Percentiles rank a stretch among this genome's conserved stretches.
These are phyloP conservation scores for Coemansia sp. DNA, from an alignment of 192 early-diverging fungal species.

Conservation along the genomic window DNA sequence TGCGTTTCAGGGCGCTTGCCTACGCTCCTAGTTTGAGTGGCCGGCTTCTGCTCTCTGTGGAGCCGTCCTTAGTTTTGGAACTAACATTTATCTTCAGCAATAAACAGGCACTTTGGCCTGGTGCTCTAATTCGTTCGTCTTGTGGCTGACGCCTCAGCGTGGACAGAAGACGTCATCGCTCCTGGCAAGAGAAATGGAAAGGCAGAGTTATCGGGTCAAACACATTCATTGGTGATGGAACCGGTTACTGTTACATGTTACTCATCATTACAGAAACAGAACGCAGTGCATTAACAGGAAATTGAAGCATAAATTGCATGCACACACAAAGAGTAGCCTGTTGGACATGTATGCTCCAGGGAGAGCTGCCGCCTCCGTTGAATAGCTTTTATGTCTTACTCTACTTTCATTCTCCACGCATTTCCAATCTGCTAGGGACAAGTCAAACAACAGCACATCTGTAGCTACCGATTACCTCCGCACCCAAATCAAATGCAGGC, in stretches of 20 bases:
- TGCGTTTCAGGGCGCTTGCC: constrained; percentile 27
- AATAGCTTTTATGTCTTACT: not conserved
- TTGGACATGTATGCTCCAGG: not conserved
- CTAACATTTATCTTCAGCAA: constrained; percentile 23
- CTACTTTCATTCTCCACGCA: not conserved
- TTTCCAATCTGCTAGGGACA: not conserved
- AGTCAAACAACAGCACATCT: not conserved
- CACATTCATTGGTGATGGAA: not conserved
- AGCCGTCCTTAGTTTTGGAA: constrained; percentile 56
- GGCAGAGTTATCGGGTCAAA: too few species aligned
- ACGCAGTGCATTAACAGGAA: too few species aligned
- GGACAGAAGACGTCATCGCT: not conserved
- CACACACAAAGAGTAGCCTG: not conserved
- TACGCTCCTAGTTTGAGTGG: constrained; percentile 56
- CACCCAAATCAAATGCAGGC: constrained; percentile 8
- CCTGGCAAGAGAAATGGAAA: not conserved
- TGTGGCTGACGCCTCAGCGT: not conserved
- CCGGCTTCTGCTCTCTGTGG: constrained; percentile 21
- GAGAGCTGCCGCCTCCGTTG: not conserved
- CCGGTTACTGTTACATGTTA: not conserved
- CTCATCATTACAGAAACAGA: too few species aligned
- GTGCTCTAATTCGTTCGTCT: not conserved
- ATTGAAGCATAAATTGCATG: too few species aligned
- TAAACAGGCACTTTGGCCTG: too few species aligned
- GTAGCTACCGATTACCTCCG: not conserved